Conservation (phyloP, 352 stramenopile genomes). For the Phytopythium ostracodes region DNA sequence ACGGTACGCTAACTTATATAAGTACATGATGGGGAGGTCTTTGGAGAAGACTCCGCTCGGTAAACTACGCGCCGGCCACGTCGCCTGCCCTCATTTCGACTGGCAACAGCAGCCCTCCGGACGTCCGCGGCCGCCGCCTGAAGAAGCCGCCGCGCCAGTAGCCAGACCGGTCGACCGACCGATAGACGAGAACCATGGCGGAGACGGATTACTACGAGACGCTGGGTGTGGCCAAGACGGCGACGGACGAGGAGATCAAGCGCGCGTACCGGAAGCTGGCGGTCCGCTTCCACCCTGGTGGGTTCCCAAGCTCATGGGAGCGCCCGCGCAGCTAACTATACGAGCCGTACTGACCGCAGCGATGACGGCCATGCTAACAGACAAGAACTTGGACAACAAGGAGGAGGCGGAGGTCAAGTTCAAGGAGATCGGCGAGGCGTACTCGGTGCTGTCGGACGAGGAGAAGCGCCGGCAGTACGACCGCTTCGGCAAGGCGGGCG, state of each 20-base stretch:
- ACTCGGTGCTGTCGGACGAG: slow-evolving; percentile 89
- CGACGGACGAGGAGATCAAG: slow-evolving; percentile 80
- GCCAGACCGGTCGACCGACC: too few relatives aligned
- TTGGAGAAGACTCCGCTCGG: too few relatives aligned
- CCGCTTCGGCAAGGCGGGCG: slow-evolving; percentile 83
- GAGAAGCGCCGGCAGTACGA: slow-evolving; percentile 89
- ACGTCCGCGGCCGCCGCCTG: neutral
- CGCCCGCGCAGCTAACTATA: neutral
- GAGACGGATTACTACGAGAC: slow-evolving; percentile 71
- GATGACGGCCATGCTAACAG: slow-evolving; percentile 19
- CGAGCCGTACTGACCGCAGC: neutral
- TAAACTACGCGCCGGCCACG: neutral
- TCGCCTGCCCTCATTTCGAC: neutral
- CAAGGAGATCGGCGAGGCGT: slow-evolving; percentile 87
- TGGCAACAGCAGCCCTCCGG: too few relatives aligned
- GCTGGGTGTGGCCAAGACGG: slow-evolving; percentile 63
- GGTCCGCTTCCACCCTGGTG: slow-evolving; percentile 86
- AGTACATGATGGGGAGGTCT: too few relatives aligned
- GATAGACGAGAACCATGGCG: slow-evolving; percentile 21
- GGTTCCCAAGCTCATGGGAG: too few relatives aligned
- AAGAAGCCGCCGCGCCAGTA: too few relatives aligned
- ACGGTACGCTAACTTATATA: neutral
- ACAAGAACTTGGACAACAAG: slow-evolving; percentile 90
- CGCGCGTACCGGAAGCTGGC: slow-evolving; percentile 84
- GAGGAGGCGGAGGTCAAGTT: slow-evolving; percentile 88